Conservation (phyloP, 2,329 filamentous ascomycete genomes). For the Penicillium sp. region DNA sequence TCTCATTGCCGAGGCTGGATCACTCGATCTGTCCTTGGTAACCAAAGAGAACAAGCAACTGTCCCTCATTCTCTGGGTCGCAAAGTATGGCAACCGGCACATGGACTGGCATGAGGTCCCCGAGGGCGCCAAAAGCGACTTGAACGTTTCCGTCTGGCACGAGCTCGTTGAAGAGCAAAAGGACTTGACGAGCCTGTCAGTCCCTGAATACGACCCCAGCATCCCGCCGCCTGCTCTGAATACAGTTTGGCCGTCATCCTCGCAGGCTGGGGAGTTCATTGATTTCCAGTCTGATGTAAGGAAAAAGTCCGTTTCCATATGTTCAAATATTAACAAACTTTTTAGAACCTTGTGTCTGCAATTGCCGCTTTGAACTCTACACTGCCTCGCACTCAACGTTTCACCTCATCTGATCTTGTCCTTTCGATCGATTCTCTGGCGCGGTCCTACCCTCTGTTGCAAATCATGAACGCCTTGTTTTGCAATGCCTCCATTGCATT, state of each 20-base stretch:
- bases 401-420: slow-evolving; percentile 74
- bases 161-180: slow-evolving; percentile 75
- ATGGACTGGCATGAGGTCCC: slow-evolving; percentile 95
- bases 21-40: slow-evolving; percentile 75
- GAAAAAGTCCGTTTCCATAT: not conserved
- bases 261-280: slow-evolving; percentile 65
- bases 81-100: slow-evolving; percentile 83
- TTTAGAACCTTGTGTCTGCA: slow-evolving; percentile 78
- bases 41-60: slow-evolving; percentile 68
- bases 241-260: slow-evolving; percentile 40
- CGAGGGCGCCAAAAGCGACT: slow-evolving; percentile 67
- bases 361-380: slow-evolving; percentile 74
- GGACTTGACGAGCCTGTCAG: slow-evolving; percentile 56
- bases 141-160: slow-evolving; percentile 90
- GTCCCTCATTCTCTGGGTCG: slow-evolving; percentile 83
- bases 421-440: slow-evolving; percentile 80
- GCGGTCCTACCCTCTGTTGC: slow-evolving; percentile 72
- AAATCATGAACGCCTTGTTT: slow-evolving; percentile 80
- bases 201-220: slow-evolving; percentile 63
- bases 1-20: slow-evolving; percentile 79
- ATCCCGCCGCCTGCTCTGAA: slow-evolving; percentile 47
- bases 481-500: slow-evolving; percentile 82
- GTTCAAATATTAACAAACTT: not conserved
- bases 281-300: slow-evolving; percentile 70
- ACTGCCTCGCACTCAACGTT: slow-evolving; percentile 70